Percentiles rank a stretch among this genome's conserved stretches.
Evolutionary conservation across 2,329 filamentous ascomycete genomes (phyloP).

Genomic region (Chalara sp.): DNA sequence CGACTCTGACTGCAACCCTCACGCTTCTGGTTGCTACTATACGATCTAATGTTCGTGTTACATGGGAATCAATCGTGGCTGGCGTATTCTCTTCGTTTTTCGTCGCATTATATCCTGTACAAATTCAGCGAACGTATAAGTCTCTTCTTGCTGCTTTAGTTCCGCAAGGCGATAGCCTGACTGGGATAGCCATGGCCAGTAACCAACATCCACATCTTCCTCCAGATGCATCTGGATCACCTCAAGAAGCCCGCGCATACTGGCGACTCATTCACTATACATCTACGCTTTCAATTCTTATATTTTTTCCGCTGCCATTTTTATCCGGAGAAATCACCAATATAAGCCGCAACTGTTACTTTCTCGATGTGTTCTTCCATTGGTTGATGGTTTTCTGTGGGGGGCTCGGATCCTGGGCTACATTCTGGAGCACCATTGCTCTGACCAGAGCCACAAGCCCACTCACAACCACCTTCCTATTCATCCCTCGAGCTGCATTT

Average conservation of each 20-base stretch:
- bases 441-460: conserved; percentile 43
- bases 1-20: conserved; percentile 41
- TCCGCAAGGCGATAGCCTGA: conserved; percentile 36
- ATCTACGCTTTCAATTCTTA: conserved; percentile 39
- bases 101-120: conserved; percentile 43
- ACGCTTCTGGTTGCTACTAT: conserved; percentile 42
- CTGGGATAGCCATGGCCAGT: conserved; percentile 22
- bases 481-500: conserved; percentile 40
- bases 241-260: conserved; percentile 42
- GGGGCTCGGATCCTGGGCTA: conserved; percentile 38
- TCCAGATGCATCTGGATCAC: conserved; percentile 24
- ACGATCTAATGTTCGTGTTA: conserved; percentile 38
- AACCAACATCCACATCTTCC: conserved; percentile 8
- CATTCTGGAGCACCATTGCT: conserved; percentile 40
- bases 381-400: conserved; percentile 46
- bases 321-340: conserved; percentile 41
- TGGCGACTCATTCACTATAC: conserved; percentile 46
- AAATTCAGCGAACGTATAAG: conserved; percentile 43
- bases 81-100: conserved; percentile 46
- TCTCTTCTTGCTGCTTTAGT: conserved; percentile 36
- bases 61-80: conserved; percentile 43
- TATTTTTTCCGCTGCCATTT: conserved; percentile 41
- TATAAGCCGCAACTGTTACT: conserved; percentile 45
- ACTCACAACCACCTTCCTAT: conserved; percentile 41
- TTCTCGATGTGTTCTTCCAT: conserved; percentile 48